Evolutionary conservation across 768 basidiomycete species (phyloP), one percentile per base, ranked within the genome.

Genomic region (Cyclocybe cylindracea): DNA sequence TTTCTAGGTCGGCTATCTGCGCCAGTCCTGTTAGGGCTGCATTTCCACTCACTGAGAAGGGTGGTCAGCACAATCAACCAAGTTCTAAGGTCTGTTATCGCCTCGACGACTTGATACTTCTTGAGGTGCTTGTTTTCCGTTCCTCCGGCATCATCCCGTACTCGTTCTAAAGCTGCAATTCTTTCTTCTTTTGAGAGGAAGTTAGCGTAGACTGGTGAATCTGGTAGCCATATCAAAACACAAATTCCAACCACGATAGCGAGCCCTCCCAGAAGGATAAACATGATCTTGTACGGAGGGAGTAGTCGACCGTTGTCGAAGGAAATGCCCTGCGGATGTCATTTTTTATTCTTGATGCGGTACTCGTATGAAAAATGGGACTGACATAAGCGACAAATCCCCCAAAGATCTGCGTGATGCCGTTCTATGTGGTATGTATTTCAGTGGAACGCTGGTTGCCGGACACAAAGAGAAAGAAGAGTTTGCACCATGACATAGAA

Each of bases 121-220:
- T 87, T 87, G 61, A 82, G 66, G 4, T 66, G 74, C 67, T 79
- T 81, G 66, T 85, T 85, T 58, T 78, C 75, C 1, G 79, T 85
- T 1, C 85, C 86, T 39, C 82, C 82, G 54, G 83, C 79, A 54
- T 85, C 84, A 53, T 85, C 75, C n/a, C 83, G 79, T 8, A 87
- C 82, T 38, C 86, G 78, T 61, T 87, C 86, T 34, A 86, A 65
- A 2, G 76, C 82, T 37, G 84, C 82, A 40, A 86, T 76, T 4
- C 82, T 74, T 55, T 87, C 85, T 58, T 85, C 79, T 47, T 70
- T 73, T 0, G 76, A 81, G 11, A 86, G 69, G 59, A 83, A 76
- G 4, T 59, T 66, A 1, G 86, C 84, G 55, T 80, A 78, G 3
- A 85, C 80, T 4, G 84, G 85, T 0, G 84, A 85, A 61, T 87